Percentiles rank a stretch among this genome's conserved stretches.
phyloP scores from a whole-genome alignment of 257 asterid species.

The Asclepias syriaca region DNA sequence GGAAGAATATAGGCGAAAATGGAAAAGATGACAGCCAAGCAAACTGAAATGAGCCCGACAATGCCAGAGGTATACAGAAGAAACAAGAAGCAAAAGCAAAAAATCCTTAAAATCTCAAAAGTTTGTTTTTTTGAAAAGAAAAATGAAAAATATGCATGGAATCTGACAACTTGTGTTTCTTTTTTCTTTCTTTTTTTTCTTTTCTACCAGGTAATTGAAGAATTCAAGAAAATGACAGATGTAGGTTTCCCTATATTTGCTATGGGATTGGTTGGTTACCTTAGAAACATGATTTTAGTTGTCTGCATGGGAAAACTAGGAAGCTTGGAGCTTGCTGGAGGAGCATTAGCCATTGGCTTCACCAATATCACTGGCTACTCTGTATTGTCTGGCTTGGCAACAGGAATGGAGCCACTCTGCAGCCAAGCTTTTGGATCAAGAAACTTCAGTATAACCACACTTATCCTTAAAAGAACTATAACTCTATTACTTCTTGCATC shows the following conservation, averaged over 20 bases:
- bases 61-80: slow-evolving; percentile 51
- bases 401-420: slow-evolving; percentile 96
- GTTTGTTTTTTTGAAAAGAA: too few relatives aligned
- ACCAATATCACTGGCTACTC: slow-evolving; percentile 95
- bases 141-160: neutral
- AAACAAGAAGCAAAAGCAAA: slow-evolving; percentile 17
- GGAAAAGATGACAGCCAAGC: slow-evolving; percentile 46
- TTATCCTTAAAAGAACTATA: slow-evolving; percentile 63
- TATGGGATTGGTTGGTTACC: slow-evolving; percentile 70
- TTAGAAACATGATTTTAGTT: slow-evolving; percentile 79
- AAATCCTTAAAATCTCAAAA: slow-evolving; percentile 19
- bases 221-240: slow-evolving; percentile 56
- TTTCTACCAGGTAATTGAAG: slow-evolving; percentile 56
- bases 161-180: slow-evolving; percentile 2
- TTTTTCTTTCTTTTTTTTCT: neutral
- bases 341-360: slow-evolving; percentile 93
- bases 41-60: slow-evolving; percentile 45
- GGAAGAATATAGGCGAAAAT: slow-evolving; percentile 25
- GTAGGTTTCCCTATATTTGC: slow-evolving; percentile 66
- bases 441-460: slow-evolving; percentile 46
- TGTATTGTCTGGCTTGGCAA: slow-evolving; percentile 77
- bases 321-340: slow-evolving; percentile 88
- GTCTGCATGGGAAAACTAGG: slow-evolving; percentile 92
- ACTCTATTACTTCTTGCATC: slow-evolving; percentile 60
- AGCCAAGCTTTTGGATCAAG: slow-evolving; percentile 89